phyloP scores from a whole-genome alignment of 352 stramenopile species.

The Globisporangium takayamanum region DNA sequence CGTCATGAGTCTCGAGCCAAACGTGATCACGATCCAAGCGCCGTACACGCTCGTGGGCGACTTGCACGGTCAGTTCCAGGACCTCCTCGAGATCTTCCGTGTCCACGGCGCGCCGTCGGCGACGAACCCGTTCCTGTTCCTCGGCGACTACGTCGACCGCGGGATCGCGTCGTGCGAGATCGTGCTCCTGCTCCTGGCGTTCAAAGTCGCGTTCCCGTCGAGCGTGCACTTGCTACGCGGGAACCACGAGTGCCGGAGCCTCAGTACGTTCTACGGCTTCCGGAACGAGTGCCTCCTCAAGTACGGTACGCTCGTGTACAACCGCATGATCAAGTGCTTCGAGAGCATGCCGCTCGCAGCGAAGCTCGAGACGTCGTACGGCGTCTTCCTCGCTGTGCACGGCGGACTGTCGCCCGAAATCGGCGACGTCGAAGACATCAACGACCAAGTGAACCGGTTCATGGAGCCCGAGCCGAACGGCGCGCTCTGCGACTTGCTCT shows the following conservation, averaged over 20 bases:
- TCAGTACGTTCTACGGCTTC: slow-evolving; percentile 99
- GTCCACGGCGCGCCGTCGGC: slow-evolving; percentile 40
- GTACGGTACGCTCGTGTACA: slow-evolving; percentile 73
- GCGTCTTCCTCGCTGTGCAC: slow-evolving; percentile 64
- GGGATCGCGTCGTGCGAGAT: slow-evolving; percentile 96
- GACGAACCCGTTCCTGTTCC: slow-evolving; percentile 96
- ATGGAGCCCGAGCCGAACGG: slow-evolving; percentile 79
- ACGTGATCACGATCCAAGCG: slow-evolving; percentile 42
- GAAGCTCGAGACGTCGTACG: slow-evolving; percentile 48
- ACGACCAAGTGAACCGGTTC: slow-evolving; percentile 64
- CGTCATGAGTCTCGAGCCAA: slow-evolving; percentile 51
- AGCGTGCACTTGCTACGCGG: slow-evolving; percentile 98
- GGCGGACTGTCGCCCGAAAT: slow-evolving; percentile 73
- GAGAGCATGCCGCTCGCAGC: slow-evolving; percentile 74
- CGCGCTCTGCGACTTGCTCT: slow-evolving; percentile 98
- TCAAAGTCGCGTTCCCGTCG: slow-evolving; percentile 98
- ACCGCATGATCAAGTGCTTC: slow-evolving; percentile 80
- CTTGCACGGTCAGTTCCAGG: slow-evolving; percentile 98
- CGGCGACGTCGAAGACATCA: slow-evolving; percentile 65
- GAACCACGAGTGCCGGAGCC: slow-evolving; percentile 98
- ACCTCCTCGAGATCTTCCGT: slow-evolving; percentile 88
- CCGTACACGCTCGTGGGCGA: slow-evolving; percentile 69
- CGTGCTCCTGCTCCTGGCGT: slow-evolving; percentile 94
- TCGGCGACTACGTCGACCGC: slow-evolving; percentile 91
- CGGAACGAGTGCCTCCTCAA: slow-evolving; percentile 95